A percentile compares a stretch with the other conserved stretches of the same genome.
phyloP scores from a whole-genome alignment of 1,284 basidiomycete species.

The Heterobasidion occidentale region DNA sequence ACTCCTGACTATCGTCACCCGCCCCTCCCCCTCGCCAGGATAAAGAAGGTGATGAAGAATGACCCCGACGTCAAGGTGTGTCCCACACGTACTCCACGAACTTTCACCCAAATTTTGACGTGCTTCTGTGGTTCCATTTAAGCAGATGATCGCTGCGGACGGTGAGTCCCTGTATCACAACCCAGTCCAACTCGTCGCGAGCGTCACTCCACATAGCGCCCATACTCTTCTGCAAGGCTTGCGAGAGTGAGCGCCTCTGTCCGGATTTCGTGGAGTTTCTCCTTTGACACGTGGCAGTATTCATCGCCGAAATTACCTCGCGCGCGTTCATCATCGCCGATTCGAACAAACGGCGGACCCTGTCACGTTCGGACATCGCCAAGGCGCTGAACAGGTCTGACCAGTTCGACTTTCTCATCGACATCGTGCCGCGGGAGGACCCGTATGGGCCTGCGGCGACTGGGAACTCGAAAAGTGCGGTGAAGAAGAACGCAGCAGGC shows the following conservation, averaged over 20 bases:
- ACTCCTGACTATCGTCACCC: slow-evolving; percentile 82
- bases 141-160: slow-evolving; percentile 92
- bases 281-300: slow-evolving; percentile 45
- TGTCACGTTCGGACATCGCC: slow-evolving; percentile 86
- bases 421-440: slow-evolving; percentile 85
- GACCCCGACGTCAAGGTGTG: slow-evolving; percentile 91
- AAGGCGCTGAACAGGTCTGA: slow-evolving; percentile 86
- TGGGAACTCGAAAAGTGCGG: slow-evolving; percentile 8
- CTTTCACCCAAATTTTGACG: too few relatives aligned
- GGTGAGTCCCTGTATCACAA: slow-evolving; percentile 35
- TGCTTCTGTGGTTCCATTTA: background rate
- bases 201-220: slow-evolving; percentile 48
- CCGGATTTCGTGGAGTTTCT: background rate
- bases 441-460: slow-evolving; percentile 18
- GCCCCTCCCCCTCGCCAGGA: slow-evolving; percentile 81
- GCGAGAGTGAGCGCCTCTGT: slow-evolving; percentile 61
- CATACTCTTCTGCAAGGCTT: slow-evolving; percentile 92
- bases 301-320: slow-evolving; percentile 90
- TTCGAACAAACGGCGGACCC: slow-evolving; percentile 85
- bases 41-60: slow-evolving; percentile 98
- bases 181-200: background rate
- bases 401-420: slow-evolving; percentile 90
- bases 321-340: slow-evolving; percentile 92
- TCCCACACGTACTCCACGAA: slow-evolving; percentile 5
- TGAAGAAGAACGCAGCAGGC: slow-evolving; percentile 18